phyloP scores from a whole-genome alignment of 2,329 filamentous ascomycete species.

The Fusarium sp. region DNA sequence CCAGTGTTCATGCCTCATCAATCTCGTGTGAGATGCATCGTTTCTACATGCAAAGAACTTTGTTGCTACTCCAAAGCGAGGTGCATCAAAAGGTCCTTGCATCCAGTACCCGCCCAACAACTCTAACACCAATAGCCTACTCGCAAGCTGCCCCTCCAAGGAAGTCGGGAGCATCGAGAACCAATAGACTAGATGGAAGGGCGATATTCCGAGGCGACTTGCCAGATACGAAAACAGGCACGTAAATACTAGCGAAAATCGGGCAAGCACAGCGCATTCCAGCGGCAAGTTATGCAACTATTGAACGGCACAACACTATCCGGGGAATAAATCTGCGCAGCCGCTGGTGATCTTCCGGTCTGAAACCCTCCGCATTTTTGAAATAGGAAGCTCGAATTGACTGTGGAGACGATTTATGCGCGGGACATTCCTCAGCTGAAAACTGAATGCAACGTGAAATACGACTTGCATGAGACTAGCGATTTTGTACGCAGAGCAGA shows the following conservation, averaged over 20 bases:
- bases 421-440: neutral
- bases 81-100: neutral
- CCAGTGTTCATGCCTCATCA: fast-evolving
- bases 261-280: neutral
- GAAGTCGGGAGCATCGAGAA: neutral
- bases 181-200: neutral
- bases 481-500: neutral
- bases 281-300: neutral
- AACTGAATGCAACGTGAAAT: neutral
- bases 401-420: neutral
- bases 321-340: neutral
- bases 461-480: neutral
- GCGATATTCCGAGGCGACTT: neutral
- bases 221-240: neutral
- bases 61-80: neutral
- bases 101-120: neutral
- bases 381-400: neutral
- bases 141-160: neutral
- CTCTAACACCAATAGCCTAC: neutral
- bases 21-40: neutral
- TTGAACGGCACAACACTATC: neutral
- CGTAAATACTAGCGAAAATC: neutral
- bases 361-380: neutral
- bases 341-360: neutral
- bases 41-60: neutral